Evolutionary conservation across 768 basidiomycete species (phyloP).

Genomic region (Pleurotus tuber-regium): DNA sequence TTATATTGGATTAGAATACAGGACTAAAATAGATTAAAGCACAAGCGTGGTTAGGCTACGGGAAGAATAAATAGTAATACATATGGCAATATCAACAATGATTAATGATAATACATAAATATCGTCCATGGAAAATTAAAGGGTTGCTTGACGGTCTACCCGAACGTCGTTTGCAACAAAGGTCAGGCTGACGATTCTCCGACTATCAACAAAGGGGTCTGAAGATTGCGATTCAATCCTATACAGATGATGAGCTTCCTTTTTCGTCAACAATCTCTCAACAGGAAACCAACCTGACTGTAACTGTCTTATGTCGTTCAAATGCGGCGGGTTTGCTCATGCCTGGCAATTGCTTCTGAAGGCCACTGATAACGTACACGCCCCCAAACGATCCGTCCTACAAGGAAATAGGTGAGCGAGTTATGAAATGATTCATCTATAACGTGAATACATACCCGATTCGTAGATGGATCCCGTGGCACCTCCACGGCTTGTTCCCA

Average conservation of each 20-base stretch:
- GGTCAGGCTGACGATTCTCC: conserved; percentile 44
- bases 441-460: conserved; percentile 36
- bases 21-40: too few species aligned
- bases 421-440: background rate
- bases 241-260: background rate
- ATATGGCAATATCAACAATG: too few species aligned
- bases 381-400: conserved; percentile 51
- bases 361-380: conserved; percentile 49
- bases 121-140: background rate
- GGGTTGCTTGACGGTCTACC: conserved; percentile 22
- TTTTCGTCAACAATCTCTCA: background rate
- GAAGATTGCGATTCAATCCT: conserved; percentile 43
- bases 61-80: background rate
- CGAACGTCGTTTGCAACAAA: conserved; percentile 48
- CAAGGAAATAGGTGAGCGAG: conserved; percentile 8
- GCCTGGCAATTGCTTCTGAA: conserved; percentile 36
- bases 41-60: too few species aligned
- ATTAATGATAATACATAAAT: background rate
- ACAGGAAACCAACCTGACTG: conserved; percentile 39
- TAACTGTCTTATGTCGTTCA: conserved; percentile 50
- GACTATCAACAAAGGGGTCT: conserved; percentile 36
- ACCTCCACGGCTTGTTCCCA: conserved; percentile 48
- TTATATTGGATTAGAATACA: too few species aligned
- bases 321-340: conserved; percentile 31
- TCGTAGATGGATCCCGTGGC: conserved; percentile 33